Conservation (phyloP, 2,329 filamentous ascomycete genomes). For the Knufia fluminis region DNA sequence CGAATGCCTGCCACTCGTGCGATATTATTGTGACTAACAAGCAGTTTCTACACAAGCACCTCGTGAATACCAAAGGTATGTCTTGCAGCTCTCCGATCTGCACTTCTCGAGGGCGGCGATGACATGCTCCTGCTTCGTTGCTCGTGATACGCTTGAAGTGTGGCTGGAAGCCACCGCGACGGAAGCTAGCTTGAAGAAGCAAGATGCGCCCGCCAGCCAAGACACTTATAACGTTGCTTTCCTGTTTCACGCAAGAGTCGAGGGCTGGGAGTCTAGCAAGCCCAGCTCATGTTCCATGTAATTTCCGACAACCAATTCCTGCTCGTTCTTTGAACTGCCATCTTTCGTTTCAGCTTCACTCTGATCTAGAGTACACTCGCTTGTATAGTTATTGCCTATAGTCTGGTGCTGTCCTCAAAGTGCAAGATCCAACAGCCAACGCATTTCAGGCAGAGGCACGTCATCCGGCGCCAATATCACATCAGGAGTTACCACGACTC, state of each 20-base stretch:
- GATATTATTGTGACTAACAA: too few species aligned
- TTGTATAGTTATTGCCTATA: not conserved
- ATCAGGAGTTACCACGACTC: too few species aligned
- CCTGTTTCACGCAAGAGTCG: slow-evolving; percentile 4
- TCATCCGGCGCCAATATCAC: too few species aligned
- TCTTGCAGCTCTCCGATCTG: too few species aligned
- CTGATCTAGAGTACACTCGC: too few species aligned
- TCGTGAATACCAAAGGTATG: too few species aligned
- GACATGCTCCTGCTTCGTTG: not conserved
- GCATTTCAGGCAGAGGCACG: too few species aligned
- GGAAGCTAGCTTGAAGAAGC: not conserved
- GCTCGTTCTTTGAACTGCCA: not conserved
- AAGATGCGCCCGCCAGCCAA: not conserved
- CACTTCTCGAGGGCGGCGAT: too few species aligned
- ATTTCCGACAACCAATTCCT: slow-evolving; percentile 5
- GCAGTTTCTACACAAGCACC: too few species aligned
- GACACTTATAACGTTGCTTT: not conserved
- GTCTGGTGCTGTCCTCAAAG: too few species aligned
- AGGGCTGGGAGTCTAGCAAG: not conserved
- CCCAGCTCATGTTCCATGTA: not conserved
- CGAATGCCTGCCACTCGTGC: too few species aligned
- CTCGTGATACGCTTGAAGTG: slow-evolving; percentile 1
- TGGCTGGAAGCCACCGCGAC: not conserved
- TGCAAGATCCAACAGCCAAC: too few species aligned
- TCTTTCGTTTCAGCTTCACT: not conserved